Percentiles rank a stretch among this genome's conserved stretches.
Evolutionary conservation across 2,329 filamentous ascomycete genomes (phyloP).

Genomic region (Thyridium curvatum): DNA sequence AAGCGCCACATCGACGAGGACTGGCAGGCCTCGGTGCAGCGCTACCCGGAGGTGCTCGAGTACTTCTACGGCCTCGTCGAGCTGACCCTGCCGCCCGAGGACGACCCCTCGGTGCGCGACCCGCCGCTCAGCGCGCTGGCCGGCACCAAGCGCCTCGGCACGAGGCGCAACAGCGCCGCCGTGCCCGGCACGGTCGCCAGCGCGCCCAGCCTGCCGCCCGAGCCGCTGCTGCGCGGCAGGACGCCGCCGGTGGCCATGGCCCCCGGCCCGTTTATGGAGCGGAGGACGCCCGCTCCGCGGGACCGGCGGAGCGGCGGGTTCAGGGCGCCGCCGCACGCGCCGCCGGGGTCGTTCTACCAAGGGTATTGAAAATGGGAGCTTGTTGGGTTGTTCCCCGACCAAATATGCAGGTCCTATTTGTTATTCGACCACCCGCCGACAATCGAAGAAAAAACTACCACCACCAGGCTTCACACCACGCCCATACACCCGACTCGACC

Average conservation of each 20-base stretch:
- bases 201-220: conserved; percentile 25
- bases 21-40: conserved; percentile 68
- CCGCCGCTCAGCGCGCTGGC: conserved; percentile 51
- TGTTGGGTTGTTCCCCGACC: background rate
- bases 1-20: conserved; percentile 74
- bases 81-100: conserved; percentile 56
- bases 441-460: background rate
- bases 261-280: conserved; percentile 21
- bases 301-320: conserved; percentile 14
- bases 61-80: conserved; percentile 72
- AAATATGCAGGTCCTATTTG: no score
- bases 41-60: conserved; percentile 75
- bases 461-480: background rate
- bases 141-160: conserved; percentile 38
- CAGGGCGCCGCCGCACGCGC: conserved; percentile 12
- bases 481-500: background rate
- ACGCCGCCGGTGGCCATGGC: conserved; percentile 33
- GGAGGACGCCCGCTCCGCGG: conserved; percentile 29
- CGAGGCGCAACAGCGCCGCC: conserved; percentile 28
- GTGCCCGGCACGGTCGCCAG: conserved; percentile 28
- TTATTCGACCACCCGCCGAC: background rate
- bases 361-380: no score
- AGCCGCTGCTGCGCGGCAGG: conserved; percentile 24
- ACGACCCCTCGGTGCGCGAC: conserved; percentile 52
- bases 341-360: conserved; percentile 5